These are phyloP conservation scores for Lactifluus subvellereus DNA, from an alignment of 768 basidiomycete genomes.

Conservation along the genomic window DNA sequence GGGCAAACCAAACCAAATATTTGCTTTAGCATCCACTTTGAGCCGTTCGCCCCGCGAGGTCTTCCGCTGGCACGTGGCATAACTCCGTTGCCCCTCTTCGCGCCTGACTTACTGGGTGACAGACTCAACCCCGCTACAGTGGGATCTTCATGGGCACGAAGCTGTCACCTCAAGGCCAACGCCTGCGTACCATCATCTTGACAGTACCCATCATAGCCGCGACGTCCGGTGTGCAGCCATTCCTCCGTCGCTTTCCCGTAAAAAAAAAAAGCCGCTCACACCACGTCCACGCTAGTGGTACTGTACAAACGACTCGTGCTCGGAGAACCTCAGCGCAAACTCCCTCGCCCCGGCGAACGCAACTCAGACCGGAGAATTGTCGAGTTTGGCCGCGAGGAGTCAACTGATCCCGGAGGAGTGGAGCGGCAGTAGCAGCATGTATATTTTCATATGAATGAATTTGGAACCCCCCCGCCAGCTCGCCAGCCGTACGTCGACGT, in stretches of 20 bases:
- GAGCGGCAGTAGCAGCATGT: neutral
- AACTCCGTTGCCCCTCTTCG: neutral
- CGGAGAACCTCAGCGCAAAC: constrained; percentile 42
- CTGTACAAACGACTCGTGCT: constrained; percentile 59
- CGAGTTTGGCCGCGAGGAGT: constrained; percentile 20
- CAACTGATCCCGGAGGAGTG: neutral
- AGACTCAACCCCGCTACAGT: too few species aligned
- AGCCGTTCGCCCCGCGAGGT: too few species aligned
- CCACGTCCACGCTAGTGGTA: constrained; percentile 41
- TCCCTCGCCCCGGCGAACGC: constrained; percentile 29
- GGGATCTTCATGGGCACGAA: constrained; percentile 23
- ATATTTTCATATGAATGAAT: neutral
- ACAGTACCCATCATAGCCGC: constrained; percentile 60
- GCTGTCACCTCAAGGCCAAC: constrained; percentile 41
- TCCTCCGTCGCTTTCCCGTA: constrained; percentile 3
- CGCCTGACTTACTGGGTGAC: too few species aligned
- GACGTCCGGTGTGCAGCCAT: constrained; percentile 47
- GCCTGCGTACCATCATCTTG: constrained; percentile 51
- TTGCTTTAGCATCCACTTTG: too few species aligned
- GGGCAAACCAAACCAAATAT: too few species aligned
- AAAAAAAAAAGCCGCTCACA: constrained; percentile 5
- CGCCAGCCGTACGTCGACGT: neutral
- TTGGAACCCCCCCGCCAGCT: neutral
- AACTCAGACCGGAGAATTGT: constrained; percentile 21
- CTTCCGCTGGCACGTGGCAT: constrained; percentile 4